Evolutionary conservation across 2,329 filamentous ascomycete genomes (phyloP), one percentile per base, ranked within the genome.

Genomic region (Sporothrix brasiliensis): DNA sequence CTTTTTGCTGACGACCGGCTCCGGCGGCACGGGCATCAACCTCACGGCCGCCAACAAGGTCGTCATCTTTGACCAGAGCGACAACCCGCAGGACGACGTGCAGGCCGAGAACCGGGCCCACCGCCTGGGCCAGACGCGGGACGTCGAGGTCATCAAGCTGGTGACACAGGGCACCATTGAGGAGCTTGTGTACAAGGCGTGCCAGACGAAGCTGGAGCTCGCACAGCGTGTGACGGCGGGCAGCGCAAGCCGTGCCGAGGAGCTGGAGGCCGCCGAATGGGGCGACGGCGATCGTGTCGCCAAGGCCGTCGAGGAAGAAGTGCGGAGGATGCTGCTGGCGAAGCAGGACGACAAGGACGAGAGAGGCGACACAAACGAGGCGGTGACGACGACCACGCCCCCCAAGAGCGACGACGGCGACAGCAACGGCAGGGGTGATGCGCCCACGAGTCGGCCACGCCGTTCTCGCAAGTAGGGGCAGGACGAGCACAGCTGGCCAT

Each of bases 51-150:
- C 95, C 4, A 98, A 98, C 83, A 98, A 97, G 81, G 94, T 99
- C 75, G 88, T 99, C 80, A 95, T 99, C 76, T 97, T 98, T 78
- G 95, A 99, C 80, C 91, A 92, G 73, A 92, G 90, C n/a, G 97
- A 97, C 82, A 99, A 99, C 76, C 95, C 95, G 0, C 95, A 99
- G 78, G 94, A 98, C 75, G 95, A 99, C 77, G 89, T 97, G n/a
- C 95, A 99, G 79, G 95, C 95, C 0, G 95, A 98, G 83, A 98
- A 99, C 79, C 90, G 95, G 21, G 95, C 95, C 0, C 95, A 99
- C 80, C 91, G 95, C 16, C 92, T 99, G 10, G 95, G 95, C 0
- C 95, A 99, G 82, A 94, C 88, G 41, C 85, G 92, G 19, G 91
- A 94, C 49, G 95, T 99, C 1, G 94, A 99, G 78, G 91, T 99